Evolutionary conservation across 495 filamentous ascomycete species (phyloP).

Genomic region (Bryoglossum gracile): DNA sequence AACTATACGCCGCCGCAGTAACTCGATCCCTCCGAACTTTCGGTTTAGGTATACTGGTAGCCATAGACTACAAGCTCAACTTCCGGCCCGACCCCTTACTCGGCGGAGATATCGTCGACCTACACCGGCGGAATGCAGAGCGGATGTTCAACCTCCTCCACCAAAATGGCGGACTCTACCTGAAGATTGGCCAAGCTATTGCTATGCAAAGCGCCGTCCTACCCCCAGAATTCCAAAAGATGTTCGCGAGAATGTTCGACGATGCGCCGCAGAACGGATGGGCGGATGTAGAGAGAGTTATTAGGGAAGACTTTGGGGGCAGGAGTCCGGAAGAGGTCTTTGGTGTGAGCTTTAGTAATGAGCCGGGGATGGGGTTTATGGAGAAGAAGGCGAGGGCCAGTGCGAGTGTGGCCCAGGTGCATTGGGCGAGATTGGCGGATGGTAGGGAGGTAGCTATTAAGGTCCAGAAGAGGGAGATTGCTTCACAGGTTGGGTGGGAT

Average conservation of each 20-base stretch:
- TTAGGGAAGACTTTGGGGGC: constrained; percentile 74
- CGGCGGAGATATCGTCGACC: constrained; percentile 55
- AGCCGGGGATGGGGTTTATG: constrained; percentile 65
- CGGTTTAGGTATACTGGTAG: constrained; percentile 68
- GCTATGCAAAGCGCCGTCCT: constrained; percentile 95
- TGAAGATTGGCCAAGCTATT: constrained; percentile 97
- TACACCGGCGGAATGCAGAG: constrained; percentile 79
- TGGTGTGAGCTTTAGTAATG: constrained; percentile 69
- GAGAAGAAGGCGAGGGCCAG: constrained; percentile 79
- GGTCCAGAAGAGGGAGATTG: constrained; percentile 93
- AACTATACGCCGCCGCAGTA: constrained; percentile 69
- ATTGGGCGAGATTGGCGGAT: constrained; percentile 80
- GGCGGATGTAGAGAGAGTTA: constrained; percentile 79
- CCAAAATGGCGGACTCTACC: constrained; percentile 84
- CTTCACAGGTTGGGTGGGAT: constrained; percentile 83
- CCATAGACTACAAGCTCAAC: constrained; percentile 93
- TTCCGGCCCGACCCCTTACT: constrained; percentile 72
- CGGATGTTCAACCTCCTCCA: constrained; percentile 71
- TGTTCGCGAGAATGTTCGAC: constrained; percentile 96
- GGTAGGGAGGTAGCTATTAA: constrained; percentile 90
- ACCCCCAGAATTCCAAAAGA: constrained; percentile 87
- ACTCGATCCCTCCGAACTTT: constrained; percentile 80
- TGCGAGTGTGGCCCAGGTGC: constrained; percentile 92
- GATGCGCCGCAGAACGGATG: constrained; percentile 94
- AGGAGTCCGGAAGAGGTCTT: constrained; percentile 80